These are phyloP conservation scores for Prillingera fragicola DNA, from an alignment of 1,284 basidiomycete genomes.

Conservation along the genomic window DNA sequence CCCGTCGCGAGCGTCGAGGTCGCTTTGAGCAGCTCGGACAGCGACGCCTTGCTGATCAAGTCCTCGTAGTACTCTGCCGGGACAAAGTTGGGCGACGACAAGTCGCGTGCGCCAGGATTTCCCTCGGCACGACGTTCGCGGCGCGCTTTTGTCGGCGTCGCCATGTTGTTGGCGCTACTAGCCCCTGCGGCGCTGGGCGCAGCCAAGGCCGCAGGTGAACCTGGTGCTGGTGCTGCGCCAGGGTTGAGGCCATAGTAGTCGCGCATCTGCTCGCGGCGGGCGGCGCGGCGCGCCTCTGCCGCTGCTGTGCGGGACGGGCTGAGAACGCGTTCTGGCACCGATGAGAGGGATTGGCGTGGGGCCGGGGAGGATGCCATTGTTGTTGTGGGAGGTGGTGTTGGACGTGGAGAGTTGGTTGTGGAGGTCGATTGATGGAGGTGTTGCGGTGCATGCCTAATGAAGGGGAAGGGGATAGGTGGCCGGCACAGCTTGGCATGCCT, in stretches of 20 bases:
- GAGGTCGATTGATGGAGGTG: too few species aligned
- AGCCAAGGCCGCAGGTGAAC: background rate
- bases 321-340: constrained; percentile 7
- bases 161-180: too few species aligned
- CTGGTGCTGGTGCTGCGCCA: background rate
- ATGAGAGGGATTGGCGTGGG: too few species aligned
- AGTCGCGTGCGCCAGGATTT: too few species aligned
- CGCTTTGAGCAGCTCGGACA: constrained; percentile 37
- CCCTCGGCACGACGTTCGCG: too few species aligned
- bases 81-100: constrained; percentile 24
- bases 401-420: too few species aligned
- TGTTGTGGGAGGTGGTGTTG: too few species aligned
- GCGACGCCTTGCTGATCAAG: constrained; percentile 28
- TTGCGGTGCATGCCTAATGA: background rate
- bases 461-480: too few species aligned
- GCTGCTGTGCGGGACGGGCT: constrained; percentile 6
- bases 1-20: constrained; percentile 33
- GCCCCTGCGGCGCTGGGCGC: background rate
- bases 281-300: constrained; percentile 27
- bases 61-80: constrained; percentile 41
- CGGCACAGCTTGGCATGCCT: too few species aligned
- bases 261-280: constrained; percentile 35
- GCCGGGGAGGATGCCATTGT: background rate
- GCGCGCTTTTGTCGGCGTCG: background rate
- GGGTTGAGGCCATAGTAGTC: constrained; percentile 37